A percentile compares a stretch with the other conserved stretches of the same genome.
phyloP scores from a whole-genome alignment of 2,329 filamentous ascomycete species.

The Claviceps lovelessii region DNA sequence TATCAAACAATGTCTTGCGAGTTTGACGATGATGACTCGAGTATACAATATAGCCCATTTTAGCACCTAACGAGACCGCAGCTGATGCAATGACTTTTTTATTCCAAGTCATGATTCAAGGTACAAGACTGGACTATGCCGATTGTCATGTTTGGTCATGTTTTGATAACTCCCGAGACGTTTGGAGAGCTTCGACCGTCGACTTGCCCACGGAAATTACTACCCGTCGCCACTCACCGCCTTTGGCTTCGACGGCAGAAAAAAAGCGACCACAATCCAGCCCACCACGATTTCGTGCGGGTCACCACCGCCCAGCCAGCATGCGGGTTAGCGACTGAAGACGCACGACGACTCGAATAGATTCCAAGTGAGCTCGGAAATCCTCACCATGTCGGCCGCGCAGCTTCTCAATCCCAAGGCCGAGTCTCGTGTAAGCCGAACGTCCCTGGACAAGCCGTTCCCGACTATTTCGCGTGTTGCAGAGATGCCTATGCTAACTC shows the following conservation, averaged over 20 bases:
- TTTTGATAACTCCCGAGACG: too few relatives aligned
- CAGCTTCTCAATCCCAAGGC: constrained; percentile 98
- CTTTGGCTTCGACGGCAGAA: constrained; percentile 18
- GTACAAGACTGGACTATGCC: too few relatives aligned
- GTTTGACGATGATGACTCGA: too few relatives aligned
- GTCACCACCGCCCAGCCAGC: constrained; percentile 16
- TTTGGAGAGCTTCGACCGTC: too few relatives aligned
- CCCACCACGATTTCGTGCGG: constrained; percentile 15
- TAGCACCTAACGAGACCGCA: too few relatives aligned
- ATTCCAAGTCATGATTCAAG: too few relatives aligned
- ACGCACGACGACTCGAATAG: constrained; percentile 4
- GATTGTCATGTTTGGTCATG: too few relatives aligned
- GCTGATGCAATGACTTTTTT: too few relatives aligned
- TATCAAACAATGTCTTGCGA: too few relatives aligned
- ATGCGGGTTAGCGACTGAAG: constrained; percentile 10
- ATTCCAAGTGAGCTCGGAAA: constrained; percentile 8
- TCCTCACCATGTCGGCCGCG: constrained; percentile 69
- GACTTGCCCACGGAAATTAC: too few relatives aligned
- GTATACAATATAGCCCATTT: too few relatives aligned
- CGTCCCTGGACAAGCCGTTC: not conserved
- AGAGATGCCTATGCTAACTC: constrained; percentile 12
- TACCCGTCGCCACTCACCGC: constrained; percentile 13
- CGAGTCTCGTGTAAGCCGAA: constrained; percentile 69
- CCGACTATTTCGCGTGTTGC: not conserved
- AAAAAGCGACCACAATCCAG: constrained; percentile 17